Conservation (phyloP, 2,329 filamentous ascomycete genomes). For the Beauveria sp. region DNA sequence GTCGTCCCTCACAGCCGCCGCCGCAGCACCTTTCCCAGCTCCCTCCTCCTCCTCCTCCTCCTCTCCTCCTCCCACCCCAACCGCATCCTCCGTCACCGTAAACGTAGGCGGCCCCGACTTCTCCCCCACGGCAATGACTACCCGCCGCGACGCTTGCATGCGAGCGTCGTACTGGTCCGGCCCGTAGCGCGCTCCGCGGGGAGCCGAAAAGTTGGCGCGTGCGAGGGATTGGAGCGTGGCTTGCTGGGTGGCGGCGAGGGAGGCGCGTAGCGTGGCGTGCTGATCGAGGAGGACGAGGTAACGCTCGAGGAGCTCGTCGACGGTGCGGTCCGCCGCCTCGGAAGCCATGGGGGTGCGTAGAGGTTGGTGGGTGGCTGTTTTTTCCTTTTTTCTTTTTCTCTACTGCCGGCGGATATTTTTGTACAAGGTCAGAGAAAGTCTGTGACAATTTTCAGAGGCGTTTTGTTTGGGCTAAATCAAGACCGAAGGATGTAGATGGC, state of each 20-base stretch:
- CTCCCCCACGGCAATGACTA: slow-evolving; percentile 21
- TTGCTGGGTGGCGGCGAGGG: slow-evolving; percentile 47
- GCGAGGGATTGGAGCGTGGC: slow-evolving; percentile 54
- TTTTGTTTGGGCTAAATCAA: background rate
- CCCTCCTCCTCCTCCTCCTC: background rate
- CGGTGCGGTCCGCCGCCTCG: slow-evolving; percentile 22
- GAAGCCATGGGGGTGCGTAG: background rate
- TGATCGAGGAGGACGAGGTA: slow-evolving; percentile 61
- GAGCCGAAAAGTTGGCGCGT: slow-evolving; percentile 68
- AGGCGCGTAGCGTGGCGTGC: slow-evolving; percentile 52
- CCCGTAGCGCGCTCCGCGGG: slow-evolving; percentile 57
- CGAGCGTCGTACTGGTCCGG: slow-evolving; percentile 65
- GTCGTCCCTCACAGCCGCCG: slow-evolving; percentile 38
- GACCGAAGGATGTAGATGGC: background rate
- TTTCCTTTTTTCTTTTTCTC: background rate
- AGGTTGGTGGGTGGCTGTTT: background rate
- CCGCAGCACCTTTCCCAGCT: slow-evolving; percentile 9
- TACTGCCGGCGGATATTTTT: too few species aligned
- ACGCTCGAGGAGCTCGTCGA: slow-evolving; percentile 56
- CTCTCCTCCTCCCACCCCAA: background rate
- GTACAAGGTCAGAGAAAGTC: too few species aligned
- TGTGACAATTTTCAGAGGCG: background rate
- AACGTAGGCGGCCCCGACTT: slow-evolving; percentile 15
- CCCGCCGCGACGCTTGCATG: slow-evolving; percentile 53
- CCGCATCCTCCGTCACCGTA: slow-evolving; percentile 9